These are phyloP conservation scores for Meyerozyma elateridarum DNA, from an alignment of 1,139 yeast genomes.

Conservation along the genomic window DNA sequence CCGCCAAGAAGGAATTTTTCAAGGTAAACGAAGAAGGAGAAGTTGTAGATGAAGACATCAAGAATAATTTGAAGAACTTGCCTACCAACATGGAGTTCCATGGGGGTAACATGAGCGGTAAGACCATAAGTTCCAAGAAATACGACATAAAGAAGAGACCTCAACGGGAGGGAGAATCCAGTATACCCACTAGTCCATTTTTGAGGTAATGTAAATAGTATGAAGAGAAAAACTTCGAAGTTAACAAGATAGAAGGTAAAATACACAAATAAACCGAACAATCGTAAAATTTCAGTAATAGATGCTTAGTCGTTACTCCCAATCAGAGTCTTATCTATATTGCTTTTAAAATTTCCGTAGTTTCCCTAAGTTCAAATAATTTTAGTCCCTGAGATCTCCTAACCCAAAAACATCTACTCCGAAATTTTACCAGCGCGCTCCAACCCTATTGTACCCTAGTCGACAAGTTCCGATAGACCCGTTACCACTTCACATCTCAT, in stretches of 20 bases:
- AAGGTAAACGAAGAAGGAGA: conserved; percentile 20
- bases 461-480: too few species aligned
- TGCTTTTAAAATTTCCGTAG: too few species aligned
- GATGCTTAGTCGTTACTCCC: too few species aligned
- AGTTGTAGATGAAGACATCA: conserved; percentile 20
- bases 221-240: not conserved
- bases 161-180: conserved; percentile 11
- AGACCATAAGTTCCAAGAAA: conserved; percentile 32
- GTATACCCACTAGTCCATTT: conserved; percentile 37
- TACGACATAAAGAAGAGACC: conserved; percentile 31
- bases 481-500: too few species aligned
- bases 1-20: conserved; percentile 58
- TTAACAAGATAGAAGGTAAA: not conserved
- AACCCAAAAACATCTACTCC: too few species aligned
- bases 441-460: too few species aligned
- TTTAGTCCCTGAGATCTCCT: too few species aligned
- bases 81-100: conserved; percentile 28
- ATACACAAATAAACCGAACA: not conserved
- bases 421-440: too few species aligned
- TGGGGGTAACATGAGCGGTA: conserved; percentile 22
- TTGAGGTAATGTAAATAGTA: conserved; percentile 16
- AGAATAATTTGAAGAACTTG: conserved; percentile 28
- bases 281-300: not conserved
- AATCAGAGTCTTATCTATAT: too few species aligned
- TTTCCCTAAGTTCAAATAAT: too few species aligned